A percentile compares a stretch with the other conserved stretches of the same genome.
These are phyloP conservation scores for Ilyonectria mors-panacis DNA, from an alignment of 2,329 filamentous ascomycete genomes.

Conservation along the genomic window DNA sequence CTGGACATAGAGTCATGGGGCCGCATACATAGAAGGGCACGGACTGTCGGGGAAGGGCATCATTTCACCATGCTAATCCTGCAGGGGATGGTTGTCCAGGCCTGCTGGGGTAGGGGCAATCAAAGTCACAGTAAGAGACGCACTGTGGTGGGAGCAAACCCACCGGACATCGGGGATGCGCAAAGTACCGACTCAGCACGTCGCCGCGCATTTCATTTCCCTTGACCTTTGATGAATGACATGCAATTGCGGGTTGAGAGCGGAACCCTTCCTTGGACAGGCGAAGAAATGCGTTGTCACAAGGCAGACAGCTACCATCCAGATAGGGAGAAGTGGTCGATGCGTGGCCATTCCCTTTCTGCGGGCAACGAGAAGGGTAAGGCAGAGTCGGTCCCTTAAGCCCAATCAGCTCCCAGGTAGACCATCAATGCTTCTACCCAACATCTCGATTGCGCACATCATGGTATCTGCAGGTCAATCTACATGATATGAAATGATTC, in stretches of 20 bases:
- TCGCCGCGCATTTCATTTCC: slow-evolving; percentile 28
- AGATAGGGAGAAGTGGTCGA: slow-evolving; percentile 19
- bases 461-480: slow-evolving; percentile 16
- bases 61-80: slow-evolving; percentile 39
- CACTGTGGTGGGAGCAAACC: slow-evolving; percentile 32
- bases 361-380: slow-evolving; percentile 10
- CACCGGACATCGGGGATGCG: slow-evolving; percentile 20
- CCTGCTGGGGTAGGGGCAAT: slow-evolving; percentile 37
- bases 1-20: slow-evolving; percentile 41
- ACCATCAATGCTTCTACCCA: not conserved
- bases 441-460: slow-evolving; percentile 1
- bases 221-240: slow-evolving; percentile 4
- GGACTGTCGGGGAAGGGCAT: slow-evolving; percentile 36
- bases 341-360: slow-evolving; percentile 19
- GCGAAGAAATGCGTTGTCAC: slow-evolving; percentile 18
- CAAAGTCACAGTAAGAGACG: slow-evolving; percentile 30
- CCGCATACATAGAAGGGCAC: slow-evolving; percentile 38
- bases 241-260: slow-evolving; percentile 19
- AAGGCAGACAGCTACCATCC: slow-evolving; percentile 19
- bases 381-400: slow-evolving; percentile 1
- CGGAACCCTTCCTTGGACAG: slow-evolving; percentile 11
- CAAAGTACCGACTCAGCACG: slow-evolving; percentile 22
- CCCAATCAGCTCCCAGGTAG: not conserved
- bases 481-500: slow-evolving; percentile 16
- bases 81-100: slow-evolving; percentile 44